These are phyloP conservation scores for Globisporangium paroecandrum DNA, from an alignment of 352 stramenopile species.

Conservation along the genomic window DNA sequence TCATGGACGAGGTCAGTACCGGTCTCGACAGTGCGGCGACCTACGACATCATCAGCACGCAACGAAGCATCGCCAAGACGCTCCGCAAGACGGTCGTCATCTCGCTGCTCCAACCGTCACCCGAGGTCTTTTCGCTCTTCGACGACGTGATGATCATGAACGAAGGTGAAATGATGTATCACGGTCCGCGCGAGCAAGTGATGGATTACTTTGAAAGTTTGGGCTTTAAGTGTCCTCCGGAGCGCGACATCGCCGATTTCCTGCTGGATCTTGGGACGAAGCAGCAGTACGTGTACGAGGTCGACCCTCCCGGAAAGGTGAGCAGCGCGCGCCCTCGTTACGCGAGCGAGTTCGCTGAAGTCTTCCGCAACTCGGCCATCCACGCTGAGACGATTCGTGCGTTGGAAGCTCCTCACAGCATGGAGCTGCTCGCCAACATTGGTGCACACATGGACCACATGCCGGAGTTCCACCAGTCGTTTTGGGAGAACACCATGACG, in stretches of 20 bases:
- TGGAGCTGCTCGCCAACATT: conserved; percentile 21
- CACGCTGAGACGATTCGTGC: conserved; percentile 14
- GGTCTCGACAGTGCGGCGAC: conserved; percentile 55
- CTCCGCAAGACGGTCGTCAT: conserved; percentile 58
- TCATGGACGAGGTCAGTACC: conserved; percentile 80
- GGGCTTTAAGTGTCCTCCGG: conserved; percentile 13
- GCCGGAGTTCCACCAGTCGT: conserved; percentile 31
- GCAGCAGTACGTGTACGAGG: conserved; percentile 20
- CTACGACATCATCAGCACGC: conserved; percentile 53
- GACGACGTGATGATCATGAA: conserved; percentile 52
- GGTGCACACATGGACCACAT: conserved; percentile 28
- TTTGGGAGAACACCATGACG: conserved; percentile 22
- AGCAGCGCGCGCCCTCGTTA: conserved; percentile 2
- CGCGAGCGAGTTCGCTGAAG: conserved; percentile 33
- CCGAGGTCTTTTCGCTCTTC: conserved; percentile 51
- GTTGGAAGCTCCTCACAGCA: conserved; percentile 15
- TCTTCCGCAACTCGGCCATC: conserved; percentile 25
- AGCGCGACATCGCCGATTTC: conserved; percentile 22
- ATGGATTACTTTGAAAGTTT: conserved; percentile 16
- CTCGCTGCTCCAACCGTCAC: conserved; percentile 74
- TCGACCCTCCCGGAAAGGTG: background rate
- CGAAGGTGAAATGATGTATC: conserved; percentile 38
- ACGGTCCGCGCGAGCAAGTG: conserved; percentile 22
- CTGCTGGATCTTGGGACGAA: conserved; percentile 17
- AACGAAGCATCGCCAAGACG: conserved; percentile 46